A percentile compares a stretch with the other conserved stretches of the same genome.
Conservation (phyloP, 2,329 filamentous ascomycete species). For the Ophiostoma sp. region DNA sequence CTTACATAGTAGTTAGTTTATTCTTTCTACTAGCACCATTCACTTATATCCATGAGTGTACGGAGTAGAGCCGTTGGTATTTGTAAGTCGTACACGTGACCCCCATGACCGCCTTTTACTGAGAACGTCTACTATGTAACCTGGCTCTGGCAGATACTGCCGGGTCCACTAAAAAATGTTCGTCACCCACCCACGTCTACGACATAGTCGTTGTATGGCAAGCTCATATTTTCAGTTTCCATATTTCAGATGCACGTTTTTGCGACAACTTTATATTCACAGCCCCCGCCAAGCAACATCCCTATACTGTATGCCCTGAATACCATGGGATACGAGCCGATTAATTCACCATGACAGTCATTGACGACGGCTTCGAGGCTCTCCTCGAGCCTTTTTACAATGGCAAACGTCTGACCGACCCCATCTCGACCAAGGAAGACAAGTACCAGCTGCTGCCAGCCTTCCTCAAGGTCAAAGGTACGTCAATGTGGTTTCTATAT, state of each 20-base stretch:
- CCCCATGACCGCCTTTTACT: background rate
- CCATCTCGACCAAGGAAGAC: slow-evolving; percentile 64
- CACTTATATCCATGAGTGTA: background rate
- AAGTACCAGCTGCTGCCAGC: slow-evolving; percentile 96
- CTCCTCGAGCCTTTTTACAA: slow-evolving; percentile 63
- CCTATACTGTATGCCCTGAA: background rate
- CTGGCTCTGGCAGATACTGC: slow-evolving; percentile 2
- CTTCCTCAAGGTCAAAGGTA: slow-evolving; percentile 94
- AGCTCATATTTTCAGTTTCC: slow-evolving; percentile 10
- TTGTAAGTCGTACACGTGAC: slow-evolving; percentile 2
- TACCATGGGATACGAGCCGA: slow-evolving; percentile 19
- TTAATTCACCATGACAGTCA: slow-evolving; percentile 42
- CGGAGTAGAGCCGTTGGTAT: no score
- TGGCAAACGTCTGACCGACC: slow-evolving; percentile 61
- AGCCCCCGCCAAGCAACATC: background rate
- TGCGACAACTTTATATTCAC: background rate
- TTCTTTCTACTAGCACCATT: no score
- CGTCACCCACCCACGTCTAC: slow-evolving; percentile 7
- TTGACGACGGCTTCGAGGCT: slow-evolving; percentile 61
- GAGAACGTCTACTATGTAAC: background rate
- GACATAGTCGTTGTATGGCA: background rate
- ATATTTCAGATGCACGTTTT: background rate
- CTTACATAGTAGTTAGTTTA: no score
- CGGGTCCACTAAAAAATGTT: slow-evolving; percentile 7
- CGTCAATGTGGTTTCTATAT: slow-evolving; percentile 29